Conservation (phyloP, 1,139 yeast species). For the Debaryomyces sp. region DNA sequence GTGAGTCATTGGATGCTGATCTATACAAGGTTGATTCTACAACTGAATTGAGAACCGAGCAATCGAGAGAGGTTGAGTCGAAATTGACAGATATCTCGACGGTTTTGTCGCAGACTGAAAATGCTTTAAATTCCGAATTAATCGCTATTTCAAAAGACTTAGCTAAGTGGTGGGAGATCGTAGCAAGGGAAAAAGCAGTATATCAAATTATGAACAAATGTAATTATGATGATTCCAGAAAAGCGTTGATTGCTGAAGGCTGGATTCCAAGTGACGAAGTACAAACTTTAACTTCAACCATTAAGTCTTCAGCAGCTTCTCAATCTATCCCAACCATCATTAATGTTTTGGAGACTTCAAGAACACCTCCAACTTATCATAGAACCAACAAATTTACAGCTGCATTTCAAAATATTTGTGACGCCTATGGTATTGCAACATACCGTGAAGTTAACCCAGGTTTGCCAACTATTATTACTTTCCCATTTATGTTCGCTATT, state of each 20-base stretch:
- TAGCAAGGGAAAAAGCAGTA: constrained; percentile 72
- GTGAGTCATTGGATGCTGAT: constrained; percentile 50
- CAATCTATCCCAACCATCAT: constrained; percentile 69
- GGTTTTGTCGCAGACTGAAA: constrained; percentile 56
- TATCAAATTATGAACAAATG: constrained; percentile 68
- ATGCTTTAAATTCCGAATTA: constrained; percentile 68
- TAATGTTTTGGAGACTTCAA: constrained; percentile 64
- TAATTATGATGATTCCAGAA: constrained; percentile 65
- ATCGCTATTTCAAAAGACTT: constrained; percentile 75
- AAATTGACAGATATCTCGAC: constrained; percentile 60
- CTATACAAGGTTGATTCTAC: constrained; percentile 41
- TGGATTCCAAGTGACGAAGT: constrained; percentile 74
- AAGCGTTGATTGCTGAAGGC: constrained; percentile 72
- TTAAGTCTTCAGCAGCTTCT: constrained; percentile 31
- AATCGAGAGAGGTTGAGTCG: constrained; percentile 56
- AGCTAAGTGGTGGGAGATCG: constrained; percentile 67
- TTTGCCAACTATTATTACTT: constrained; percentile 74
- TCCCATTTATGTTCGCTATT: constrained; percentile 85
- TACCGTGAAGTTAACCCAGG: constrained; percentile 84
- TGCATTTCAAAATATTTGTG: constrained; percentile 77
- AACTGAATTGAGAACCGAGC: constrained; percentile 39
- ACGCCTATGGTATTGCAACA: constrained; percentile 78
- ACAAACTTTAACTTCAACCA: constrained; percentile 35
- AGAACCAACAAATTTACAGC: constrained; percentile 75
- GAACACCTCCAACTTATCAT: constrained; percentile 78